These are phyloP conservation scores for Diaporthe sp. DNA, from an alignment of 2,329 filamentous ascomycete species.

Conservation along the genomic window DNA sequence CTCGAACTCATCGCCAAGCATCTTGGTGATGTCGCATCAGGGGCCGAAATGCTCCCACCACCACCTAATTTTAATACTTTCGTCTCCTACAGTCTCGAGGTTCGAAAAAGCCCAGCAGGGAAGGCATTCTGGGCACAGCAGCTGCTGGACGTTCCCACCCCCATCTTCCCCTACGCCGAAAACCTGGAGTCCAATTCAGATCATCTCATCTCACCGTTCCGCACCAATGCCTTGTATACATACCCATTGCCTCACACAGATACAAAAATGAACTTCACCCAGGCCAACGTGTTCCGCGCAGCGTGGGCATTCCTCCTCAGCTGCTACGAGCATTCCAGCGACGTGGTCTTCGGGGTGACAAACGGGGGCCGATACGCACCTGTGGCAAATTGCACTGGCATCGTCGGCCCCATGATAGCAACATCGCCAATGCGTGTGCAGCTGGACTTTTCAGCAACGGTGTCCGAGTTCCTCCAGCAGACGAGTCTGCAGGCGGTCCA, in stretches of 20 bases:
- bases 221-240: conserved; percentile 4
- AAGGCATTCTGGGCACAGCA: conserved; percentile 6
- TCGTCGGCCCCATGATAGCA: conserved; percentile 14
- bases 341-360: neutral
- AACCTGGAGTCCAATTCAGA: neutral
- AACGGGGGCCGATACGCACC: conserved; percentile 1
- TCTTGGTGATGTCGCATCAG: conserved; percentile 2
- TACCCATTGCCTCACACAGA: neutral
- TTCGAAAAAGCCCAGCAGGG: neutral
- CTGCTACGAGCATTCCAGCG: conserved; percentile 1
- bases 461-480: conserved; percentile 9
- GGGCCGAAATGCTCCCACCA: conserved; percentile 9
- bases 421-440: conserved; percentile 4
- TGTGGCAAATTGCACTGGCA: conserved; percentile 8
- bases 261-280: conserved; percentile 16
- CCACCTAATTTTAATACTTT: conserved; percentile 15
- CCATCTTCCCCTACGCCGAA: neutral
- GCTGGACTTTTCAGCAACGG: neutral
- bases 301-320: neutral
- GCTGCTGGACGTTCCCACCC: neutral
- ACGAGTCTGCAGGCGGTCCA: neutral
- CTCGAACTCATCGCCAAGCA: conserved; percentile 7
- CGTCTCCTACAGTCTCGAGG: conserved; percentile 1
- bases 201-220: neutral
- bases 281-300: conserved; percentile 7